Evolutionary conservation across 495 filamentous ascomycete species (phyloP), one percentile per base, ranked within the genome.

Genomic region (Neurospora intermedia): DNA sequence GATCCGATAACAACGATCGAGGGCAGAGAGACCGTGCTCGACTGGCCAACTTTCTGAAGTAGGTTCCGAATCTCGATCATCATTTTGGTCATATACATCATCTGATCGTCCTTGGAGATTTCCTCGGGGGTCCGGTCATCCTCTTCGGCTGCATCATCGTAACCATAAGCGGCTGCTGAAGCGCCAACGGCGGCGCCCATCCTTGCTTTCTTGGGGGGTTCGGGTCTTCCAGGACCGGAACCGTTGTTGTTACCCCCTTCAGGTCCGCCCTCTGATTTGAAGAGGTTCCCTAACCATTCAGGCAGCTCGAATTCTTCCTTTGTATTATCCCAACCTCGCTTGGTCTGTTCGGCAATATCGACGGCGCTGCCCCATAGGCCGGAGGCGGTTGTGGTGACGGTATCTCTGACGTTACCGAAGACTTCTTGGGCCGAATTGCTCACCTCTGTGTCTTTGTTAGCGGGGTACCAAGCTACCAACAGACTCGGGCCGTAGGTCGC

Each of bases 31-130:
- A 99, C 84, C 15, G 92, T 88, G 74, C 90, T 91, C 7, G 94
- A 94, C 83, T 99, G 94, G 54, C 96, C 96, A 69, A 99, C 91
- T 23, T 90, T 89, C 78, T 95, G 91, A 8, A 99, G 85, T 48
- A 99, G 93, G 75, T 91, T 94, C 74, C 96, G 85, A 70, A 99
- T 98, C 81, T 99, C 95, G 78, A 99, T 99, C 96, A 99, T 99
- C 82, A 97, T 97, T 83, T 94, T 94, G 0, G 96, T 99, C 80
- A 99, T 85, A 75, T 97, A 85, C 96, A 99, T 99, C 95, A 99
- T 99, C 81, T 99, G 96, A 78, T 99, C 96, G 78, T 99, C 95
- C 77, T 91, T 89, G 6, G 94, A 92, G 71, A 84, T 83, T 76
- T 92, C 86, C 46, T 87, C 88, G 18, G 79, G 77, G 35, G 82